These are phyloP conservation scores for Cryphonectria naterciae DNA, from an alignment of 2,329 filamentous ascomycete species.

Conservation along the genomic window DNA sequence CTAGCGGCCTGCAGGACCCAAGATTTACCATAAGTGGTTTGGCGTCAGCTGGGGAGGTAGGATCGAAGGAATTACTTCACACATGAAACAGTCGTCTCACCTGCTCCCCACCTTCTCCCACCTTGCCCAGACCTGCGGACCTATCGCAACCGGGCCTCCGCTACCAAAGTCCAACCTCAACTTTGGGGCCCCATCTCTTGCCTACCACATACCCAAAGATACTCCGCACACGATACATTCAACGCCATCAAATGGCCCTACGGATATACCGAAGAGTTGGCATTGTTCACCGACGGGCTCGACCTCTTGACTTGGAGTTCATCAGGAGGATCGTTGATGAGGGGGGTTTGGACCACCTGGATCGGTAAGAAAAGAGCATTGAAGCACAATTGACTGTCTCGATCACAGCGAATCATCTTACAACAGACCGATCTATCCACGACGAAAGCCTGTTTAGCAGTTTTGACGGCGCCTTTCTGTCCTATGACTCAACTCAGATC, in stretches of 20 bases:
- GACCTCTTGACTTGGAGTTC: neutral
- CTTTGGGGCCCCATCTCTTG: neutral
- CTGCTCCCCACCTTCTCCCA: conserved; percentile 10
- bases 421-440: neutral
- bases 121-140: neutral
- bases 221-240: neutral
- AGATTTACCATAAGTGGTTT: neutral
- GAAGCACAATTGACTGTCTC: neutral
- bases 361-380: neutral
- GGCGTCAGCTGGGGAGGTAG: conserved; percentile 6
- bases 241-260: neutral
- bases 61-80: conserved; percentile 13
- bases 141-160: neutral
- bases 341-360: no score
- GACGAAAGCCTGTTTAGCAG: neutral
- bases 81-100: conserved; percentile 15
- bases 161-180: neutral
- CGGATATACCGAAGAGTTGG: neutral
- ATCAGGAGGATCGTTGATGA: neutral
- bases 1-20: conserved; percentile 1
- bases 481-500: neutral
- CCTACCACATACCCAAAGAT: neutral
- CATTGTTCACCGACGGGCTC: neutral
- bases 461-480: neutral
- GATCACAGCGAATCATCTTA: neutral